Evolutionary conservation across 768 basidiomycete genomes (phyloP).

Genomic region (Astraeus odoratus): DNA sequence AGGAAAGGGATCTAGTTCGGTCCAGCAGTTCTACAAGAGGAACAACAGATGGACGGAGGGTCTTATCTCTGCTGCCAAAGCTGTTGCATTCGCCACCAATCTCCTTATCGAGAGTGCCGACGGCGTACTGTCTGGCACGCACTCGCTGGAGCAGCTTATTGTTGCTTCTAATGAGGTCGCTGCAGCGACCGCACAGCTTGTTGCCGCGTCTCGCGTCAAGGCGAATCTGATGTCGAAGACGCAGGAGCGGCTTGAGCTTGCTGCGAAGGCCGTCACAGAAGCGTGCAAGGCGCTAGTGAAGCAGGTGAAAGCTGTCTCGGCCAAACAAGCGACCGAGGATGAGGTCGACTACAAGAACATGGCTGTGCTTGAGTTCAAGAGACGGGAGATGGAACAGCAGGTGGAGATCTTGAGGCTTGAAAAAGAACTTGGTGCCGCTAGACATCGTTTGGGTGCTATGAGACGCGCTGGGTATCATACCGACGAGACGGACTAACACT

Average conservation of each 20-base stretch:
- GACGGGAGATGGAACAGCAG: constrained; percentile 97
- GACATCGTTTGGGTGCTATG: constrained; percentile 78
- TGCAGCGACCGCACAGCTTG: constrained; percentile 93
- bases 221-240: constrained; percentile 98
- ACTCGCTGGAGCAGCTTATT: constrained; percentile 97
- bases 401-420: constrained; percentile 97
- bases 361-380: constrained; percentile 94
- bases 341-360: constrained; percentile 84
- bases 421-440: constrained; percentile 87
- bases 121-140: constrained; percentile 92
- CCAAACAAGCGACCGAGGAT: constrained; percentile 72
- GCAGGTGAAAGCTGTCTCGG: constrained; percentile 93
- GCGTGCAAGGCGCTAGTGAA: constrained; percentile 94
- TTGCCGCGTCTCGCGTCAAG: constrained; percentile 97
- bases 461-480: constrained; percentile 86
- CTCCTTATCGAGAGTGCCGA: constrained; percentile 96
- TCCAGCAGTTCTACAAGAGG: constrained; percentile 97
- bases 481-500: constrained; percentile 61
- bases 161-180: constrained; percentile 99
- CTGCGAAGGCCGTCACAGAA: constrained; percentile 95
- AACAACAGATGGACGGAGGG: constrained; percentile 99
- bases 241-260: constrained; percentile 91
- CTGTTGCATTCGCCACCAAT: constrained; percentile 94
- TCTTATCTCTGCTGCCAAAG: constrained; percentile 94
- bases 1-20: constrained; percentile 87